Evolutionary conservation across 176 grass and related monocot species (phyloP).

Genomic region (Aechmea fasciata): DNA sequence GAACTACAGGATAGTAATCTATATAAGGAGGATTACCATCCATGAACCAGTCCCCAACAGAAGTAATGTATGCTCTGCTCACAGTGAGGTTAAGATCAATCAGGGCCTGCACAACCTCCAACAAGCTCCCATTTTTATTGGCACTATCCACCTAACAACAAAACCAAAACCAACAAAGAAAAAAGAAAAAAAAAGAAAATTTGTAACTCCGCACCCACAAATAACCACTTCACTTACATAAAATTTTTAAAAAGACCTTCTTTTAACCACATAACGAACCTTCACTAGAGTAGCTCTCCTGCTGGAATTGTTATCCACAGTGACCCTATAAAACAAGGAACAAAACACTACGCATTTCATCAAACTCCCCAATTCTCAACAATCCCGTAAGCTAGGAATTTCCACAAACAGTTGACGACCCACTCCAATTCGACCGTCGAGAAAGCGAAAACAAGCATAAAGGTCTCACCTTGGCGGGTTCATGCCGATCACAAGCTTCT

Average conservation of each 20-base stretch:
- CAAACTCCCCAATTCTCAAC: background rate
- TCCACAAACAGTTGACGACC: background rate
- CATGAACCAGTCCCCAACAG: conserved; percentile 50
- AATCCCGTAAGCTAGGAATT: conserved; percentile 5
- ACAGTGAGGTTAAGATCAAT: conserved; percentile 37
- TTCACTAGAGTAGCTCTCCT: conserved; percentile 42
- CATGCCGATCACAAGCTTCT: conserved; percentile 42
- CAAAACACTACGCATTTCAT: background rate
- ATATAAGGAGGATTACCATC: conserved; percentile 22
- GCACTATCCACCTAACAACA: conserved; percentile 35
- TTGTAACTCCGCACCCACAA: background rate
- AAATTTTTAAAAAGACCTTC: too few species aligned
- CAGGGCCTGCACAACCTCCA: conserved; percentile 38
- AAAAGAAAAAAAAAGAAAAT: background rate
- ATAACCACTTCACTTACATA: too few species aligned
- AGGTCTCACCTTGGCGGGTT: conserved; percentile 37
- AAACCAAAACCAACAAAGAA: conserved; percentile 5
- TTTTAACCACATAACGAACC: conserved; percentile 15
- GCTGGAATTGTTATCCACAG: conserved; percentile 39
- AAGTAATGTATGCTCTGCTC: conserved; percentile 46
- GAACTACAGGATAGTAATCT: background rate
- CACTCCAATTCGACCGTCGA: background rate
- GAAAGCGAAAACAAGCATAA: background rate
- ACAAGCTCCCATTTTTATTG: conserved; percentile 42
- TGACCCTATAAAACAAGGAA: conserved; percentile 24